A percentile compares a stretch with the other conserved stretches of the same genome.
phyloP scores from a whole-genome alignment of 176 grass and related monocot genomes.

The Zoysia pacifica region DNA sequence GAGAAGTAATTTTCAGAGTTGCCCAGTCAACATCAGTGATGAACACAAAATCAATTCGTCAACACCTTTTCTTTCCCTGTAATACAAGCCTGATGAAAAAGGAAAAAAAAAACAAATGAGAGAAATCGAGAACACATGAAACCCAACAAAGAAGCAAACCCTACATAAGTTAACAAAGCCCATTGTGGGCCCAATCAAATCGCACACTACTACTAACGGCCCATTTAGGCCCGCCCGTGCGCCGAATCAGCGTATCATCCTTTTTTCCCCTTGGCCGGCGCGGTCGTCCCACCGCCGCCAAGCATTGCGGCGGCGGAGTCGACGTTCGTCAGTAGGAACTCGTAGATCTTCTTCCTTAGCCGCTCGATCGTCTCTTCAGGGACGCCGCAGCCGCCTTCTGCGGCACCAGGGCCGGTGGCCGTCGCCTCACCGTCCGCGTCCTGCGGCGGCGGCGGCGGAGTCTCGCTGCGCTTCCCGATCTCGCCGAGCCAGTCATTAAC shows the following conservation, averaged over 20 bases:
- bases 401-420: neutral
- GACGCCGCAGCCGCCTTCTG: constrained; percentile 22
- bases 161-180: constrained; percentile 44
- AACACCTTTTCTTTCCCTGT: neutral
- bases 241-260: constrained; percentile 1
- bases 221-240: constrained; percentile 32
- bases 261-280: constrained; percentile 39
- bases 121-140: neutral
- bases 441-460: neutral
- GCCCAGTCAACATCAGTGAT: too few relatives aligned
- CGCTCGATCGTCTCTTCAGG: constrained; percentile 73
- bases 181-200: constrained; percentile 28
- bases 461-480: constrained; percentile 52
- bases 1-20: neutral
- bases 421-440: constrained; percentile 41
- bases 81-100: neutral
- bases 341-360: constrained; percentile 91
- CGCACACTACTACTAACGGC: constrained; percentile 7
- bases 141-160: constrained; percentile 3
- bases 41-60: constrained; percentile 10
- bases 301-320: constrained; percentile 85
- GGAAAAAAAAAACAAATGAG: neutral
- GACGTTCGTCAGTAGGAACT: constrained; percentile 87
- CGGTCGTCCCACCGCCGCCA: constrained; percentile 38
- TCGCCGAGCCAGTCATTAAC: constrained; percentile 78